phyloP scores from a whole-genome alignment of 345 rosid species.

The Eucalyptus cloeziana region DNA sequence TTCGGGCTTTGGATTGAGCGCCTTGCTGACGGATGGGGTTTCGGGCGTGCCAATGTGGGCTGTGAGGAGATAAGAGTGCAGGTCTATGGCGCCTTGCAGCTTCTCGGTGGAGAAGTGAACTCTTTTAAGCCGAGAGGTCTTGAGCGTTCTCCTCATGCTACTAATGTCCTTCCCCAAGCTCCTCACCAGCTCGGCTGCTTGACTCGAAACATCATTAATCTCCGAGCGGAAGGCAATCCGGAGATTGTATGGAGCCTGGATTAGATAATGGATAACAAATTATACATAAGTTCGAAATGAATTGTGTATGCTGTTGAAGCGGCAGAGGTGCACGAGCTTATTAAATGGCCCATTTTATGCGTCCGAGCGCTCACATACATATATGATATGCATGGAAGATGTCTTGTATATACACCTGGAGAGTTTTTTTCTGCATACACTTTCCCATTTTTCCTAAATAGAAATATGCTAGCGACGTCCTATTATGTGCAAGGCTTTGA shows the following conservation, averaged over 20 bases:
- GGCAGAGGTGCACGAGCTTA: neutral
- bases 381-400: neutral
- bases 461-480: neutral
- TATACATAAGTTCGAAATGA: neutral
- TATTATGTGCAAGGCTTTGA: neutral
- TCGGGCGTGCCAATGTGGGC: constrained; percentile 6
- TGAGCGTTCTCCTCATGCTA: constrained; percentile 28
- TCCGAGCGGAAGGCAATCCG: constrained; percentile 32
- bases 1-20: constrained; percentile 3
- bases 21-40: neutral
- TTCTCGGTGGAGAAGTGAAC: constrained; percentile 35
- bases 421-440: neutral
- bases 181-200: constrained; percentile 44
- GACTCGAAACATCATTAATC: constrained; percentile 32
- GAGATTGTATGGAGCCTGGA: constrained; percentile 44
- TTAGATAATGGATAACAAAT: neutral
- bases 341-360: neutral
- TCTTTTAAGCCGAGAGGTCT: constrained; percentile 17
- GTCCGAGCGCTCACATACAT: neutral
- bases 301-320: neutral
- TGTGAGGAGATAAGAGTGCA: constrained; percentile 40
- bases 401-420: neutral
- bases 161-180: constrained; percentile 38
- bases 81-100: constrained; percentile 35
- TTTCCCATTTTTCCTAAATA: neutral